Conservation (phyloP, 495 filamentous ascomycete species). For the Achaetomiella virescens region DNA sequence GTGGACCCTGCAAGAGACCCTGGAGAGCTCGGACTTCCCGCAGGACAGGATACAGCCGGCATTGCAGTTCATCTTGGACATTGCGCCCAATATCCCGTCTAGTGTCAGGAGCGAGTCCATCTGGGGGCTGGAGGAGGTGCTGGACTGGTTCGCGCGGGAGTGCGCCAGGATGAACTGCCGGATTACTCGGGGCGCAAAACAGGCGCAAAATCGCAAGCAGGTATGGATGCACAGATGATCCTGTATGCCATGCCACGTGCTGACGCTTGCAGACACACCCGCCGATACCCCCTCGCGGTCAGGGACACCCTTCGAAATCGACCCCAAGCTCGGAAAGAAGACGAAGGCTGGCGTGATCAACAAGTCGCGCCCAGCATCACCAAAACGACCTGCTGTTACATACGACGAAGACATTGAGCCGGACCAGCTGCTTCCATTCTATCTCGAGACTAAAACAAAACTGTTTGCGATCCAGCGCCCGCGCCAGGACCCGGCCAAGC, state of each 20-base stretch:
- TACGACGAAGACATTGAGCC: slow-evolving; percentile 57
- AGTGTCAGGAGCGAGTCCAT: slow-evolving; percentile 54
- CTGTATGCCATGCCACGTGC: background rate
- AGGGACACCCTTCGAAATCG: slow-evolving; percentile 40
- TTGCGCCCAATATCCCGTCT: slow-evolving; percentile 44
- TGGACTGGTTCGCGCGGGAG: slow-evolving; percentile 79
- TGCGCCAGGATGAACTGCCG: slow-evolving; percentile 61
- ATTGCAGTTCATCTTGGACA: slow-evolving; percentile 57
- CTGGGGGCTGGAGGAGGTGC: slow-evolving; percentile 79
- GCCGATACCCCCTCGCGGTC: slow-evolving; percentile 44
- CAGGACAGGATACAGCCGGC: slow-evolving; percentile 55
- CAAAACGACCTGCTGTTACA: slow-evolving; percentile 33
- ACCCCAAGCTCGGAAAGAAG: slow-evolving; percentile 24
- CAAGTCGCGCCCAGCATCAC: slow-evolving; percentile 18
- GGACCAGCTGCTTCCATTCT: slow-evolving; percentile 69
- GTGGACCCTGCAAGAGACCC: slow-evolving; percentile 70
- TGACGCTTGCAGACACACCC: slow-evolving; percentile 36
- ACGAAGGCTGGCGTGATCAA: slow-evolving; percentile 27
- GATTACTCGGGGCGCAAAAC: slow-evolving; percentile 52
- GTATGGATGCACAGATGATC: slow-evolving; percentile 12
- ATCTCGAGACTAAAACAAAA: slow-evolving; percentile 62
- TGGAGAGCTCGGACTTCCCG: slow-evolving; percentile 63
- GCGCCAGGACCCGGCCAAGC: slow-evolving; percentile 41
- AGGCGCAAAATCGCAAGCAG: slow-evolving; percentile 29
- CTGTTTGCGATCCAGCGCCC: slow-evolving; percentile 70